These are phyloP conservation scores for Nakazawaea pomicola DNA, from an alignment of 805 yeast genomes.

Conservation along the genomic window DNA sequence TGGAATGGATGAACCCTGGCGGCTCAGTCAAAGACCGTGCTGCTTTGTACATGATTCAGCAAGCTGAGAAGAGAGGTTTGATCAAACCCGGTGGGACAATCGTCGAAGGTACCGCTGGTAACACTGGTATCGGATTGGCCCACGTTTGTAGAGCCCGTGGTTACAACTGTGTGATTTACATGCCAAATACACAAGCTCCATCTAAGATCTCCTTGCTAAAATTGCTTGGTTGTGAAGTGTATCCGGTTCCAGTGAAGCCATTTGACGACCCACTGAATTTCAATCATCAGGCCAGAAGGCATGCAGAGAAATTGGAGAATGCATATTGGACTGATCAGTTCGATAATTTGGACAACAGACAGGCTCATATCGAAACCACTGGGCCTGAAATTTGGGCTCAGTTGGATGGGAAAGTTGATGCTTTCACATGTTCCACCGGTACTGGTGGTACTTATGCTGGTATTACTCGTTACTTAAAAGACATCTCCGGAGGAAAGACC, in stretches of 20 bases:
- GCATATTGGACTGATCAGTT: slow-evolving; percentile 94
- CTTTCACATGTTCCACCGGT: slow-evolving; percentile 87
- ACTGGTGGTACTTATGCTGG: slow-evolving; percentile 95
- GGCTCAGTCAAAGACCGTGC: slow-evolving; percentile 92
- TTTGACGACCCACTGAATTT: slow-evolving; percentile 77
- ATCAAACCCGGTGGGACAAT: slow-evolving; percentile 77
- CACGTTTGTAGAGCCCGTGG: slow-evolving; percentile 77
- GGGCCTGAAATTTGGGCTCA: slow-evolving; percentile 94
- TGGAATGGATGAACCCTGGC: slow-evolving; percentile 91
- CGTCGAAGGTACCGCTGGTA: slow-evolving; percentile 93
- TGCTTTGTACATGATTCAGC: slow-evolving; percentile 68
- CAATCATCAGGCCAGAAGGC: slow-evolving; percentile 82
- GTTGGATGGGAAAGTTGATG: slow-evolving; percentile 71
- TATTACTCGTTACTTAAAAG: slow-evolving; percentile 70
- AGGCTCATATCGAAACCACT: slow-evolving; percentile 83
- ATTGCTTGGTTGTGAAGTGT: slow-evolving; percentile 78
- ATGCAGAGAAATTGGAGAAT: slow-evolving; percentile 68
- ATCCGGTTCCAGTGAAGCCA: slow-evolving; percentile 87
- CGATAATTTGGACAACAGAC: slow-evolving; percentile 83
- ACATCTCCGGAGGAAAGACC: slow-evolving; percentile 54
- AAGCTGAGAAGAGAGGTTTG: slow-evolving; percentile 67
- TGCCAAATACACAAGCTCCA: slow-evolving; percentile 88
- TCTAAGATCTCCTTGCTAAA: slow-evolving; percentile 70
- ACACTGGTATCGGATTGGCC: slow-evolving; percentile 92
- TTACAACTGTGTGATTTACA: slow-evolving; percentile 78